These are phyloP conservation scores for Cicer yamashitae DNA, from an alignment of 306 rosid genomes.

Conservation along the genomic window DNA sequence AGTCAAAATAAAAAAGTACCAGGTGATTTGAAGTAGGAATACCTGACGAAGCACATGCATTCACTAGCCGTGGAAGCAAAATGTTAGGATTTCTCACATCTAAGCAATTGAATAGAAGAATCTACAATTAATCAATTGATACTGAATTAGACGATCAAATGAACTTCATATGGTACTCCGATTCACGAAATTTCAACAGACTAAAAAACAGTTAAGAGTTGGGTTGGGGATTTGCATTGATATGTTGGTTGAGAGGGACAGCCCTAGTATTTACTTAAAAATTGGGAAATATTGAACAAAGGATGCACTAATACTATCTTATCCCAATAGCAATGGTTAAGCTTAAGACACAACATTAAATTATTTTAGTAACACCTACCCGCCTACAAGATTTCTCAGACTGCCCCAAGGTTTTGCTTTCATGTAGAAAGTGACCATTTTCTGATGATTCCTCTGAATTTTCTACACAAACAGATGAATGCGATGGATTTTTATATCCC, in stretches of 20 bases:
- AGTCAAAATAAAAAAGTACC: constrained; percentile 23
- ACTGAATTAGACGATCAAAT: constrained; percentile 9
- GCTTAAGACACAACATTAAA: constrained; percentile 1
- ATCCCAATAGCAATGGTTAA: constrained; percentile 8
- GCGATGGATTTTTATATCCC: constrained; percentile 41
- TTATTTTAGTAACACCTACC: constrained; percentile 34
- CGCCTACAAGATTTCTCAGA: constrained; percentile 47
- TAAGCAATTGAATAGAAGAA: constrained; percentile 88
- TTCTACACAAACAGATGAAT: constrained; percentile 41
- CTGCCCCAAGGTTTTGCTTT: constrained; percentile 39
- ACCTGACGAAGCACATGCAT: constrained; percentile 78
- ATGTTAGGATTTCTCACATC: constrained; percentile 72
- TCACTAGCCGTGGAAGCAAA: constrained; percentile 69
- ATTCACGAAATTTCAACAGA: constrained; percentile 14
- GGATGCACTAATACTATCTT: constrained; percentile 21
- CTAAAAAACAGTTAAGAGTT: not conserved
- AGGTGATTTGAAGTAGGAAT: constrained; percentile 41
- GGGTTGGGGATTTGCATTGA: constrained; percentile 22
- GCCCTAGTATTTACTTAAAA: constrained; percentile 5
- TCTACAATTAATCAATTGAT: constrained; percentile 52
- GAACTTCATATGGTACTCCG: not conserved
- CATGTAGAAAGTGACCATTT: constrained; percentile 46
- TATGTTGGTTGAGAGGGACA: constrained; percentile 11
- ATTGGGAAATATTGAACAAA: constrained; percentile 10
- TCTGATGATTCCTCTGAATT: constrained; percentile 42